Evolutionary conservation across 805 yeast genomes (phyloP).

Genomic region (Candida dendrica): DNA sequence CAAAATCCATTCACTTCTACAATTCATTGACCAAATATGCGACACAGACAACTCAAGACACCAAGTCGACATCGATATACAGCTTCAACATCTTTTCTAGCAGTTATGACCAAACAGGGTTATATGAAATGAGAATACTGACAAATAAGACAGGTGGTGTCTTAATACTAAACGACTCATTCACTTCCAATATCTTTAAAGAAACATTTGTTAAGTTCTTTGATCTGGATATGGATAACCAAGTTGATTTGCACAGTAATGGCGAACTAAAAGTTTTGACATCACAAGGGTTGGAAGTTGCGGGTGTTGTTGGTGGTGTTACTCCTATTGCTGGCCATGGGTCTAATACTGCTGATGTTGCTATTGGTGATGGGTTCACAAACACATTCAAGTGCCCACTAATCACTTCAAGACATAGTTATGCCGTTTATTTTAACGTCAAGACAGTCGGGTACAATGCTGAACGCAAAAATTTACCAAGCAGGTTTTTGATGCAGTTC

Average conservation of each 20-base stretch:
- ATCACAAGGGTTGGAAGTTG: slow-evolving; percentile 70
- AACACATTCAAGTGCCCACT: slow-evolving; percentile 76
- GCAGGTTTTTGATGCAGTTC: slow-evolving; percentile 58
- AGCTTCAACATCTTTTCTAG: slow-evolving; percentile 85
- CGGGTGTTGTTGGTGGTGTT: slow-evolving; percentile 90
- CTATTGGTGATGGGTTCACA: slow-evolving; percentile 72
- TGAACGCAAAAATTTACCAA: slow-evolving; percentile 18
- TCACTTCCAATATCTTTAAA: slow-evolving; percentile 88
- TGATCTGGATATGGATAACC: slow-evolving; percentile 73
- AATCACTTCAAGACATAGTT: slow-evolving; percentile 78
- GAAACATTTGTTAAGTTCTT: slow-evolving; percentile 80
- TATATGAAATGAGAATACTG: slow-evolving; percentile 81
- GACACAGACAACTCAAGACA: neutral
- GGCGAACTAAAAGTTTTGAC: slow-evolving; percentile 80
- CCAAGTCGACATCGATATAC: slow-evolving; percentile 28
- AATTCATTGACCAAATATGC: slow-evolving; percentile 44
- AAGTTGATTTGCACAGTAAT: slow-evolving; percentile 76
- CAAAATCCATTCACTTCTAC: slow-evolving; percentile 61
- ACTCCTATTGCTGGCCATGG: slow-evolving; percentile 27
- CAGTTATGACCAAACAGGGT: slow-evolving; percentile 89
- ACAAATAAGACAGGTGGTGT: slow-evolving; percentile 85
- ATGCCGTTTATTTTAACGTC: slow-evolving; percentile 81
- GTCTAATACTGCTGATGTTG: slow-evolving; percentile 78
- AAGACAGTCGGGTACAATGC: slow-evolving; percentile 29
- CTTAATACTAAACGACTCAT: slow-evolving; percentile 77